A percentile compares a stretch with the other conserved stretches of the same genome.
phyloP scores from a whole-genome alignment of 352 stramenopile genomes.

The Globisporangium alternatum region DNA sequence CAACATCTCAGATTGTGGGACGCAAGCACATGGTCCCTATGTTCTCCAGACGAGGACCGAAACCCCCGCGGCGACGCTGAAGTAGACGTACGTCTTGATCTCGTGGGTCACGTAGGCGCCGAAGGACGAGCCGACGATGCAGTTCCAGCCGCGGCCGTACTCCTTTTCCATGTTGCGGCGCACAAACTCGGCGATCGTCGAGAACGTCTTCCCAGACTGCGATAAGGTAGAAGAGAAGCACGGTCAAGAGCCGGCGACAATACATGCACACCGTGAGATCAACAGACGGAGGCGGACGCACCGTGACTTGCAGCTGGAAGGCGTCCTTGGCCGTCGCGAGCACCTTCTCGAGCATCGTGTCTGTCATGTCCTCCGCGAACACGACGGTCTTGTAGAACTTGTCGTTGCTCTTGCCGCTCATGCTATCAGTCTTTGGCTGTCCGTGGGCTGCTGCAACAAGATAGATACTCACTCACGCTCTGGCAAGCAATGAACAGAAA shows the following conservation, averaged over 20 bases:
- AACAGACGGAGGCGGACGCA: slow-evolving; percentile 17
- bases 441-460: neutral
- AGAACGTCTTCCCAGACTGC: slow-evolving; percentile 90
- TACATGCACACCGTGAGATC: neutral
- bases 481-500: neutral
- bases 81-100: slow-evolving; percentile 96
- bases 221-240: slow-evolving; percentile 3
- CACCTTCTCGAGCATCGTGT: slow-evolving; percentile 92
- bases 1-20: neutral
- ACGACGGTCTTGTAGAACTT: slow-evolving; percentile 92
- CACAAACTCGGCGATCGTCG: slow-evolving; percentile 90
- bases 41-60: slow-evolving; percentile 91
- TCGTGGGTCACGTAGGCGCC: slow-evolving; percentile 94
- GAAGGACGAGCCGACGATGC: slow-evolving; percentile 90
- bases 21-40: slow-evolving; percentile 17
- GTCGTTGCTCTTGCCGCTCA: slow-evolving; percentile 70
- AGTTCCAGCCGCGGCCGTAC: slow-evolving; percentile 92
- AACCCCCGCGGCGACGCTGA: slow-evolving; percentile 89
- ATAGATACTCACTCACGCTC: neutral
- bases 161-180: slow-evolving; percentile 92
- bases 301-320: slow-evolving; percentile 89
- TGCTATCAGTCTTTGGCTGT: slow-evolving; percentile 7
- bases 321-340: slow-evolving; percentile 87
- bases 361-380: slow-evolving; percentile 94
- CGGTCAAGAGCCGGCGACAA: neutral